Conservation (phyloP, 352 stramenopile genomes). For the Phytophthora sp. region DNA sequence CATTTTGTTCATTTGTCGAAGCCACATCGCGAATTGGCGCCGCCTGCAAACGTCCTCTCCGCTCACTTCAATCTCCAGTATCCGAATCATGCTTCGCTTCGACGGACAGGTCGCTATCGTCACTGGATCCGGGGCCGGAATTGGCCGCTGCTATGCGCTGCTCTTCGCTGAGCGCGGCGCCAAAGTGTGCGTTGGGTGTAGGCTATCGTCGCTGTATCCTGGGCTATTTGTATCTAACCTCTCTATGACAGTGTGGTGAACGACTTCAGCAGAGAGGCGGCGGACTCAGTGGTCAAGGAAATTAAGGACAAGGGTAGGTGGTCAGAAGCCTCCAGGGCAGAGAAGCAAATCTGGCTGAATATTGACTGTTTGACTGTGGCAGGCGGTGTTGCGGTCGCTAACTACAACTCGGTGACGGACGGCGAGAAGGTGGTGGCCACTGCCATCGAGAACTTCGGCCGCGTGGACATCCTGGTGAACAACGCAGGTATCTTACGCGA, state of each 20-base stretch:
- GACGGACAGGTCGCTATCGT: constrained; percentile 81
- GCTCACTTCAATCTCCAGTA: constrained; percentile 2
- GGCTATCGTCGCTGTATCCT: background rate
- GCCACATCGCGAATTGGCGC: constrained; percentile 30
- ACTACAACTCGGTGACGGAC: constrained; percentile 89
- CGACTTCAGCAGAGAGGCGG: constrained; percentile 68
- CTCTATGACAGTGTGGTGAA: constrained; percentile 66
- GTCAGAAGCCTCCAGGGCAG: background rate
- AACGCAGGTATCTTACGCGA: constrained; percentile 96
- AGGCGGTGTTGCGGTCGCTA: constrained; percentile 73
- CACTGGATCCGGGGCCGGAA: constrained; percentile 74
- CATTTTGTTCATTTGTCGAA: background rate
- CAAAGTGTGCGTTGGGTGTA: constrained; percentile 70
- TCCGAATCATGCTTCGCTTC: constrained; percentile 64
- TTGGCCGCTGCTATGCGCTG: constrained; percentile 79
- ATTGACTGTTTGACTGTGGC: constrained; percentile 10
- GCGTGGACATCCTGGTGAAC: constrained; percentile 89
- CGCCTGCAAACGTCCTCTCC: constrained; percentile 11
- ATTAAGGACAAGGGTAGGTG: constrained; percentile 73
- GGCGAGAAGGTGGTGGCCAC: constrained; percentile 82
- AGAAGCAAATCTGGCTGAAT: background rate
- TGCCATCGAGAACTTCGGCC: constrained; percentile 70
- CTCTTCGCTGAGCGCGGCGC: constrained; percentile 76
- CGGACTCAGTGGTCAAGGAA: constrained; percentile 77
- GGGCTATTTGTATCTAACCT: constrained; percentile 4